These are phyloP conservation scores for Cryptosporidium andersoni DNA, from an alignment of 169 alveolate genomes.

Conservation along the genomic window DNA sequence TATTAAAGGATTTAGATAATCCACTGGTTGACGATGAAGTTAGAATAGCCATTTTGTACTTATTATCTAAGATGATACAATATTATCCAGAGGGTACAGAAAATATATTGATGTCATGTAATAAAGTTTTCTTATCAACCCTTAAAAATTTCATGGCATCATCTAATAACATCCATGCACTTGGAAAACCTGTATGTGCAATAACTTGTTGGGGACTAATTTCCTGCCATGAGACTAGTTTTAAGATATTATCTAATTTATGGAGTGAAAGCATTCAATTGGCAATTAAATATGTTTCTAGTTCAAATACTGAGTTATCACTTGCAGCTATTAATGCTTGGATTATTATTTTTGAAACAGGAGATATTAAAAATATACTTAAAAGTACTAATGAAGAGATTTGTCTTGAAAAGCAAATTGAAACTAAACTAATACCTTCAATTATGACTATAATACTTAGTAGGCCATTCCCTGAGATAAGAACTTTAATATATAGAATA, in stretches of 20 bases:
- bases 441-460: constrained; percentile 8
- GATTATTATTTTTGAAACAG: constrained; percentile 39
- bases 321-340: constrained; percentile 42
- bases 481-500: constrained; percentile 34
- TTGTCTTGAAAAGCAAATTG: constrained; percentile 26
- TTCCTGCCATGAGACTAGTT: constrained; percentile 16
- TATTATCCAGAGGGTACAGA: constrained; percentile 42
- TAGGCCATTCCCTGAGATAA: constrained; percentile 57
- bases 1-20: constrained; percentile 27
- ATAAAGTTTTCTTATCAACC: constrained; percentile 8
- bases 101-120: constrained; percentile 14
- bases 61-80: constrained; percentile 36
- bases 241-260: constrained; percentile 1
- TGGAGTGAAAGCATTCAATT: constrained; percentile 27
- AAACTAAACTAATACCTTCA: constrained; percentile 23
- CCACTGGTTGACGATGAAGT: constrained; percentile 65
- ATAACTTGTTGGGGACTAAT: constrained; percentile 56
- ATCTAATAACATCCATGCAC: not conserved
- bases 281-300: constrained; percentile 12
- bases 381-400: not conserved
- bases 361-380: constrained; percentile 30
- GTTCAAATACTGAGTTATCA: constrained; percentile 61
- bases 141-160: constrained; percentile 33
- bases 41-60: constrained; percentile 37
- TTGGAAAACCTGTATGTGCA: constrained; percentile 35